A percentile compares a stretch with the other conserved stretches of the same genome.
Evolutionary conservation across 73 alveolate genomes (phyloP).

Genomic region (Uronychia setigera): DNA sequence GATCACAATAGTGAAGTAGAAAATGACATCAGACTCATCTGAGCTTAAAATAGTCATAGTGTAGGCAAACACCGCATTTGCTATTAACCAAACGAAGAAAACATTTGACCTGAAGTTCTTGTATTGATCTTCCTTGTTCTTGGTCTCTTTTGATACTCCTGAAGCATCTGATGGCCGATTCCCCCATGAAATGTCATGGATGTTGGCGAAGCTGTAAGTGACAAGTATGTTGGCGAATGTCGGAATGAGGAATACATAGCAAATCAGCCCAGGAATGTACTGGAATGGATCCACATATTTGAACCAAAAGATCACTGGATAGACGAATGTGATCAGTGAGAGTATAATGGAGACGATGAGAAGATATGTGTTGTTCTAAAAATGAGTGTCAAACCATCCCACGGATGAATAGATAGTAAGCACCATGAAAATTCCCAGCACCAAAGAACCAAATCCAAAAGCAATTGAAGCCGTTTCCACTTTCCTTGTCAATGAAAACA

Average conservation of each 20-base stretch:
- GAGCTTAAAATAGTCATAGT: no score
- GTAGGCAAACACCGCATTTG: no score
- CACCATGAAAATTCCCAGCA: not conserved
- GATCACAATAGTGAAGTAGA: no score
- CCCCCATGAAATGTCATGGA: conserved; percentile 67
- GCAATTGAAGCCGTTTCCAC: not conserved
- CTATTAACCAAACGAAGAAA: conserved; percentile 15
- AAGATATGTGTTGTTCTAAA: not conserved
- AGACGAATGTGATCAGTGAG: not conserved
- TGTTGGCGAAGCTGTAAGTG: conserved; percentile 50
- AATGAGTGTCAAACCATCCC: not conserved
- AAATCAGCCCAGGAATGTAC: conserved; percentile 37
- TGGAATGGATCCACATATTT: not conserved
- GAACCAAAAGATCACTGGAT: conserved; percentile 4
- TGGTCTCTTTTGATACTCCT: not conserved
- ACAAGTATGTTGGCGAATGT: conserved; percentile 38
- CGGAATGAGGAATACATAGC: conserved; percentile 44
- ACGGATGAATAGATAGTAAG: not conserved
- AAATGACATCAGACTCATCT: no score
- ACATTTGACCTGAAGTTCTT: conserved; percentile 6
- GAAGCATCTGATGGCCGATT: conserved; percentile 46
- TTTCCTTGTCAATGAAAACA: not conserved
- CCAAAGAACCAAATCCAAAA: not conserved
- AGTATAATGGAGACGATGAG: not conserved
- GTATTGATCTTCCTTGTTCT: not conserved